phyloP scores from a whole-genome alignment of 805 yeast species.

The Cyberlindnera nakhonratchasimensis region DNA sequence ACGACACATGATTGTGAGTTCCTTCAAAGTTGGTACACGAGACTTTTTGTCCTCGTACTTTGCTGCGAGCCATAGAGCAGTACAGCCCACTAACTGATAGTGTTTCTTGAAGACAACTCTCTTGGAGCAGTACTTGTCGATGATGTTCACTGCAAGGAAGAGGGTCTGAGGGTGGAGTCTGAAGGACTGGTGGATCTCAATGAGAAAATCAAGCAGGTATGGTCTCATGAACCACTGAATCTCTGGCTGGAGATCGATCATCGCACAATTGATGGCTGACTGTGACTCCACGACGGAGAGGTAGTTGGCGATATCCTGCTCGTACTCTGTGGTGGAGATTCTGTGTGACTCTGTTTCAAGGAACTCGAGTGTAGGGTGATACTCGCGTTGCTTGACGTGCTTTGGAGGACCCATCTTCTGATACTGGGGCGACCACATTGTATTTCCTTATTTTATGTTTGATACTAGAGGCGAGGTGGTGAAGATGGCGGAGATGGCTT shows the following conservation, averaged over 20 bases:
- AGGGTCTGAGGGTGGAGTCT: constrained; percentile 63
- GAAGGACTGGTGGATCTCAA: constrained; percentile 61
- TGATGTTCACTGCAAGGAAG: constrained; percentile 62
- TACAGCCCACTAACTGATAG: constrained; percentile 79
- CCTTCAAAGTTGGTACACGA: constrained; percentile 62
- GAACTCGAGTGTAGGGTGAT: constrained; percentile 40
- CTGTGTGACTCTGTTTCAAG: constrained; percentile 44
- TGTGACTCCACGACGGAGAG: constrained; percentile 37
- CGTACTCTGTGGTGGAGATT: constrained; percentile 39
- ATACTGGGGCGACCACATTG: constrained; percentile 26
- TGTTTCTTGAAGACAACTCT: constrained; percentile 77
- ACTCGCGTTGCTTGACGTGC: constrained; percentile 20
- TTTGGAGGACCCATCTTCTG: constrained; percentile 31
- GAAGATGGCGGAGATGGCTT: too few species aligned
- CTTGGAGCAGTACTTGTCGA: constrained; percentile 81
- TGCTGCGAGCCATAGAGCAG: constrained; percentile 86
- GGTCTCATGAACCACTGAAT: constrained; percentile 77
- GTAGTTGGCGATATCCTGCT: constrained; percentile 38
- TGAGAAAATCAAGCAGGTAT: constrained; percentile 69
- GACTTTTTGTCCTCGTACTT: constrained; percentile 68
- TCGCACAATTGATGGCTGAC: constrained; percentile 33
- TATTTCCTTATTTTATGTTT: too few species aligned
- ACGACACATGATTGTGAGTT: constrained; percentile 64
- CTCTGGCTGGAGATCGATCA: constrained; percentile 86
- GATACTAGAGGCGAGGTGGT: too few species aligned